Percentiles rank a stretch among this genome's conserved stretches.
Evolutionary conservation across 345 rosid species (phyloP).

Genomic region (Stellera chamaejasme): DNA sequence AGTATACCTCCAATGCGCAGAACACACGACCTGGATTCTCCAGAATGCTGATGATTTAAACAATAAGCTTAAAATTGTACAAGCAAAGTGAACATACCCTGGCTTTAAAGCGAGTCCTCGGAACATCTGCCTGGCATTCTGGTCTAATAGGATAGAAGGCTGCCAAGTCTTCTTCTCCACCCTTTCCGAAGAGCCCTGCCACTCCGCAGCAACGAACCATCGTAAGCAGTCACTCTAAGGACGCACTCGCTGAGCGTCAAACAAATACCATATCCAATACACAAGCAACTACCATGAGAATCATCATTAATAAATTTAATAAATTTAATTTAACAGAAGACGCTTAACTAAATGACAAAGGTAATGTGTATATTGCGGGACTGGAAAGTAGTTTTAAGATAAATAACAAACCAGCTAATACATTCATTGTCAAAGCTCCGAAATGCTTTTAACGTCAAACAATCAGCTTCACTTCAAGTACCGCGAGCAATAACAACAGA

Average conservation of each 20-base stretch:
- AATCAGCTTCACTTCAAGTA: too few relatives aligned
- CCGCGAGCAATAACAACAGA: too few relatives aligned
- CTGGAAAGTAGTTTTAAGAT: too few relatives aligned
- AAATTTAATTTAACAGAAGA: too few relatives aligned
- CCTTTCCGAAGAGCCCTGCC: conserved; percentile 25
- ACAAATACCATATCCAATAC: conserved; percentile 1
- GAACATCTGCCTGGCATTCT: conserved; percentile 57
- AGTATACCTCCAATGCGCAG: not conserved
- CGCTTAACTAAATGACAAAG: too few relatives aligned
- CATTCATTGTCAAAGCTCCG: too few relatives aligned
- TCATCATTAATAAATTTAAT: too few relatives aligned
- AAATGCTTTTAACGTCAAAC: too few relatives aligned
- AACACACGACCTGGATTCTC: not conserved
- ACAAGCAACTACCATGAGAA: not conserved
- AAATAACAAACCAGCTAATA: too few relatives aligned
- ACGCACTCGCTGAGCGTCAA: conserved; percentile 9
- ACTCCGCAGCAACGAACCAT: conserved; percentile 31
- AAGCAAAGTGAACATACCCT: conserved; percentile 32
- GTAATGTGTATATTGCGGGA: too few relatives aligned
- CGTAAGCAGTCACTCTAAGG: conserved; percentile 12
- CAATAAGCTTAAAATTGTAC: not conserved
- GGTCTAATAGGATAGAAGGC: conserved; percentile 68
- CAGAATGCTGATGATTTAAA: not conserved
- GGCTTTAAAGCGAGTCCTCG: conserved; percentile 66
- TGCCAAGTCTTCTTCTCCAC: conserved; percentile 55